A percentile compares a stretch with the other conserved stretches of the same genome.
Conservation (phyloP, 1,284 basidiomycete species). For the Papiliotrema terrestris region DNA sequence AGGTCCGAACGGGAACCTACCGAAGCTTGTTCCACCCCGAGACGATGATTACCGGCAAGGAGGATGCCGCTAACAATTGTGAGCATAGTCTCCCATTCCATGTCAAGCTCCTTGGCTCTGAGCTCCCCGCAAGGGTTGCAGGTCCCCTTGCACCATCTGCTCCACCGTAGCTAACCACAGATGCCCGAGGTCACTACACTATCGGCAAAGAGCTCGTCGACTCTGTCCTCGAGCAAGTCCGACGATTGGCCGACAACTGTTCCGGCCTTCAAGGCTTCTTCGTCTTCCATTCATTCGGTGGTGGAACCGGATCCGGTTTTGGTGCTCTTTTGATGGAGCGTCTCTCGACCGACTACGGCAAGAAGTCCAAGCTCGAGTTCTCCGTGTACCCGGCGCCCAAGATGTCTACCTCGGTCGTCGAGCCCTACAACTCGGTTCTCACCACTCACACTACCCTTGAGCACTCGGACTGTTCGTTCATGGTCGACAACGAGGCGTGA, state of each 20-base stretch:
- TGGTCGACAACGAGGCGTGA: constrained; percentile 92
- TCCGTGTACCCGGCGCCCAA: constrained; percentile 95
- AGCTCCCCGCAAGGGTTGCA: constrained; percentile 70
- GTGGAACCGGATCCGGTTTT: constrained; percentile 98
- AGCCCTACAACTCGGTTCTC: constrained; percentile 98
- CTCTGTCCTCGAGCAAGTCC: constrained; percentile 90
- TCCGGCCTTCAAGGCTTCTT: constrained; percentile 99
- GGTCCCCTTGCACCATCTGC: no score
- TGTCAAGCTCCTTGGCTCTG: not conserved
- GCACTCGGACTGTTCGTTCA: constrained; percentile 99
- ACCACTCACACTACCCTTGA: constrained; percentile 99
- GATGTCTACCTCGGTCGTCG: constrained; percentile 93
- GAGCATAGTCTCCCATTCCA: constrained; percentile 35
- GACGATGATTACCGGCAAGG: constrained; percentile 97
- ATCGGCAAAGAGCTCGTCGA: constrained; percentile 91
- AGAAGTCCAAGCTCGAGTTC: constrained; percentile 99
- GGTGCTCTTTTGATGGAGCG: constrained; percentile 95
- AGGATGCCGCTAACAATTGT: constrained; percentile 99
- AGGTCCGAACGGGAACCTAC: constrained; percentile 92
- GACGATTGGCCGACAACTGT: constrained; percentile 96
- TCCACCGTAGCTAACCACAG: constrained; percentile 50
- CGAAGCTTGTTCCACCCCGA: constrained; percentile 97
- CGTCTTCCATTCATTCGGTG: constrained; percentile 99
- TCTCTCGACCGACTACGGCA: constrained; percentile 95
- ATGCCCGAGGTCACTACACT: constrained; percentile 97